These are phyloP conservation scores for Ophiostoma australiae DNA, from an alignment of 2,329 filamentous ascomycete species.

Conservation along the genomic window DNA sequence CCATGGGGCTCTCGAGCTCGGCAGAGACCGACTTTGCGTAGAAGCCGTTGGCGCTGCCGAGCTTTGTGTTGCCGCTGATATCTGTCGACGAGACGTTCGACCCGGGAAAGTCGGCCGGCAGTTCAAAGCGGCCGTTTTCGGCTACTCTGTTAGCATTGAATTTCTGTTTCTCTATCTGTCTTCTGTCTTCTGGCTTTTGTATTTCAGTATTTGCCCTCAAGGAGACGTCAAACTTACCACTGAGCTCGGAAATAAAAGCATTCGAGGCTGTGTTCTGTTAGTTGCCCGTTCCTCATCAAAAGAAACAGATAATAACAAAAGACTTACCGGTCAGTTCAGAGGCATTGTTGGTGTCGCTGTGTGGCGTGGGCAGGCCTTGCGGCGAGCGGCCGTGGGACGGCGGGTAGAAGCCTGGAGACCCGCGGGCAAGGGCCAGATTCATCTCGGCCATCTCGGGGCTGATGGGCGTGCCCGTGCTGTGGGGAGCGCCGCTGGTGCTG, in stretches of 20 bases:
- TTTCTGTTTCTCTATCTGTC: no score
- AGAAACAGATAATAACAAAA: background rate
- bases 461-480: conserved; percentile 29
- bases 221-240: background rate
- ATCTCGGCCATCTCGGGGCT: conserved; percentile 38
- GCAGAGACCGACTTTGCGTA: conserved; percentile 21
- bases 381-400: conserved; percentile 33
- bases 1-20: conserved; percentile 31
- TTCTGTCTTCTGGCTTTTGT: no score
- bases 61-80: conserved; percentile 20
- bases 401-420: background rate
- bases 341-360: conserved; percentile 38
- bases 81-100: conserved; percentile 29
- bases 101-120: conserved; percentile 41
- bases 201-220: no score
- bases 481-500: background rate
- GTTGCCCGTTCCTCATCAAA: background rate
- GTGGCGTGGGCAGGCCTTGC: conserved; percentile 30
- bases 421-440: background rate
- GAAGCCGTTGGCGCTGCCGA: conserved; percentile 3
- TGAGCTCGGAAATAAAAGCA: background rate
- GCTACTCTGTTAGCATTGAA: conserved; percentile 18
- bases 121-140: conserved; percentile 44
- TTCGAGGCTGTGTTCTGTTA: background rate
- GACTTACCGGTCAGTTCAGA: conserved; percentile 46